A percentile compares a stretch with the other conserved stretches of the same genome.
Evolutionary conservation across 2,329 filamentous ascomycete genomes (phyloP).

Genomic region (Elsinoe arachidis): DNA sequence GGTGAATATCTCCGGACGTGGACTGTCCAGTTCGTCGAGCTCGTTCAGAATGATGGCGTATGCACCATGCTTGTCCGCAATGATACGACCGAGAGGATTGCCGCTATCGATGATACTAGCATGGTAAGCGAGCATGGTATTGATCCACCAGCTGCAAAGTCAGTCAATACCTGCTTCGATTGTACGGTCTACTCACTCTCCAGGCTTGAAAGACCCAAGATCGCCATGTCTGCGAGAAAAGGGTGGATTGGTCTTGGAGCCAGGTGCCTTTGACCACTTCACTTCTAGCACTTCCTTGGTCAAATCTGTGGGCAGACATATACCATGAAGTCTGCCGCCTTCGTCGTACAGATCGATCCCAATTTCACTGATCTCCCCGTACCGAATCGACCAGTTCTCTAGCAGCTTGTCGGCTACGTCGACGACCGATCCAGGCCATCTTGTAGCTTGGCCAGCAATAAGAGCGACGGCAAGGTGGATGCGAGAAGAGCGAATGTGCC

Average conservation of each 20-base stretch:
- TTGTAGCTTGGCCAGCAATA: conserved; percentile 36
- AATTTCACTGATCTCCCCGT: conserved; percentile 31
- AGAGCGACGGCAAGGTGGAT: conserved; percentile 39
- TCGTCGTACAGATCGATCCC: conserved; percentile 35
- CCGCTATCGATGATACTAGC: conserved; percentile 40
- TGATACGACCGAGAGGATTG: conserved; percentile 35
- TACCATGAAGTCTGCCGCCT: conserved; percentile 35
- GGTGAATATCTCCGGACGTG: conserved; percentile 30
- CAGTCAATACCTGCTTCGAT: neutral
- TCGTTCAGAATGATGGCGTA: conserved; percentile 39
- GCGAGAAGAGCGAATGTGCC: conserved; percentile 34
- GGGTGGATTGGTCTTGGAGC: conserved; percentile 26
- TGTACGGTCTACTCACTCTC: conserved; percentile 31
- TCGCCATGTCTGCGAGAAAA: conserved; percentile 30
- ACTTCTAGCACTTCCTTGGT: conserved; percentile 30
- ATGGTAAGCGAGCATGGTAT: conserved; percentile 37
- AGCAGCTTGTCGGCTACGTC: conserved; percentile 38
- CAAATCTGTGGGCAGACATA: conserved; percentile 31
- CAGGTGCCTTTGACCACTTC: conserved; percentile 26
- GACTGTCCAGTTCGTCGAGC: conserved; percentile 30
- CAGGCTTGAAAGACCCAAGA: conserved; percentile 41
- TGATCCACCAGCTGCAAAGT: conserved; percentile 42
- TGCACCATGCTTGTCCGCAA: conserved; percentile 33
- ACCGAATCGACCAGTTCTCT: conserved; percentile 31
- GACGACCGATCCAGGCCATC: conserved; percentile 38